Conservation (phyloP, 108 stramenopile genomes). For the Fragilariopsis cylindrus region DNA sequence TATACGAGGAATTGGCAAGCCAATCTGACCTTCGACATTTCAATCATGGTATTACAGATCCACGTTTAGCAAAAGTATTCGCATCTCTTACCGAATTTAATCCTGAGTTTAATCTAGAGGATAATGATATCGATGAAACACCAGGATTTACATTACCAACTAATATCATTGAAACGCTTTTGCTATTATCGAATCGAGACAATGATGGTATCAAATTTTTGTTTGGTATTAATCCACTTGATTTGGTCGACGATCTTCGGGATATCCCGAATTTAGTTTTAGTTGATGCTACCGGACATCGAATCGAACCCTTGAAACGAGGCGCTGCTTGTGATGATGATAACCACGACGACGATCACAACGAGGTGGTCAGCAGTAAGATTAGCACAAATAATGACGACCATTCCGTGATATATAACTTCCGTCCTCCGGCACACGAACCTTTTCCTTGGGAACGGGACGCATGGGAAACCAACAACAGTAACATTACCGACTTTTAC, state of each 20-base stretch:
- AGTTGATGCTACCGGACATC: conserved; percentile 36
- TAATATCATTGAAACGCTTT: conserved; percentile 29
- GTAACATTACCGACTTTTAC: background rate
- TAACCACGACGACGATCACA: background rate
- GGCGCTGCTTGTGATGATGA: conserved; percentile 4
- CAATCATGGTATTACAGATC: conserved; percentile 9
- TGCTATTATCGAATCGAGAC: conserved; percentile 27
- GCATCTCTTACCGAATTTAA: background rate
- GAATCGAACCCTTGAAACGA: conserved; percentile 9
- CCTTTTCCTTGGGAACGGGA: background rate
- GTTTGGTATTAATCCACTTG: conserved; percentile 18
- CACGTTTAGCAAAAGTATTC: conserved; percentile 17
- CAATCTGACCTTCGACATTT: background rate
- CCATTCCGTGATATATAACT: background rate
- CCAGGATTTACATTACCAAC: conserved; percentile 15
- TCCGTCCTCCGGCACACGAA: background rate
- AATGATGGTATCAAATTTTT: conserved; percentile 24
- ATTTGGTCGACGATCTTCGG: background rate
- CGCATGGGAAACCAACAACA: background rate
- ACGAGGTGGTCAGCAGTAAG: too few species aligned
- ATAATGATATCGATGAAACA: background rate
- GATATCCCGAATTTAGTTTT: conserved; percentile 22
- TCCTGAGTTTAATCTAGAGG: too few species aligned
- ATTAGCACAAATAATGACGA: background rate
- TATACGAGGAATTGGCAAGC: conserved; percentile 30